Conservation (phyloP, 2,329 filamentous ascomycete species). For the Rutstroemia sydowiana region DNA sequence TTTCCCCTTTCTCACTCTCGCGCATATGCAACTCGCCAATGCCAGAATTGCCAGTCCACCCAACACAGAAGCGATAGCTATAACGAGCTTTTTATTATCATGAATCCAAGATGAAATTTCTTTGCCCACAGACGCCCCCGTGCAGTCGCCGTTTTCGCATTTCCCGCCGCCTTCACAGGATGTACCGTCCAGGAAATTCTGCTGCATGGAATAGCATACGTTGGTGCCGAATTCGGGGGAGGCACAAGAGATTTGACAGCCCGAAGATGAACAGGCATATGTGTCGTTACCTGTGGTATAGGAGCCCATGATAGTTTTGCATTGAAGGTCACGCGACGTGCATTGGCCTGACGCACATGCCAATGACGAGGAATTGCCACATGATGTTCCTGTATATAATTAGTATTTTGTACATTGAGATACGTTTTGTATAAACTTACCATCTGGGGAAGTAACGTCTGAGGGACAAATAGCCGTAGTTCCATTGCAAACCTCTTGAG, state of each 20-base stretch:
- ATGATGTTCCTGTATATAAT: constrained; percentile 43
- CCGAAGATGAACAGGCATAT: constrained; percentile 64
- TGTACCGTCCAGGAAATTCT: constrained; percentile 93
- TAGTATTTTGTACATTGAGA: constrained; percentile 12
- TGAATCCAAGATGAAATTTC: constrained; percentile 71
- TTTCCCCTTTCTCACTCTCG: constrained; percentile 37
- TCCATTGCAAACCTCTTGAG: constrained; percentile 75
- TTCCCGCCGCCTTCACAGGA: constrained; percentile 71
- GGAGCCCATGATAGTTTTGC: constrained; percentile 73
- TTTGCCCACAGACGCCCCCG: constrained; percentile 59
- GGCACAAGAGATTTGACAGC: constrained; percentile 68
- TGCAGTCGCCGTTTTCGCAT: constrained; percentile 72
- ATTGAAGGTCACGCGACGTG: constrained; percentile 85
- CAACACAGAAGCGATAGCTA: constrained; percentile 66
- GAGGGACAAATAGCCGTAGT: constrained; percentile 63
- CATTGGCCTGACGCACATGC: constrained; percentile 88
- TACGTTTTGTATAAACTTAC: constrained; percentile 26
- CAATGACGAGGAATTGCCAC: constrained; percentile 52
- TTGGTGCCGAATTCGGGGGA: constrained; percentile 59
- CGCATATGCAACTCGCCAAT: constrained; percentile 59
- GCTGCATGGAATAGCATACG: constrained; percentile 68
- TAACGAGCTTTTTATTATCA: constrained; percentile 71
- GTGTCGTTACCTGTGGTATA: constrained; percentile 69
- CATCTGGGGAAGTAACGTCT: constrained; percentile 65
- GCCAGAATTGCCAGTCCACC: constrained; percentile 66